Conservation (phyloP, 1,139 yeast genomes). For the Pichia sp. region DNA sequence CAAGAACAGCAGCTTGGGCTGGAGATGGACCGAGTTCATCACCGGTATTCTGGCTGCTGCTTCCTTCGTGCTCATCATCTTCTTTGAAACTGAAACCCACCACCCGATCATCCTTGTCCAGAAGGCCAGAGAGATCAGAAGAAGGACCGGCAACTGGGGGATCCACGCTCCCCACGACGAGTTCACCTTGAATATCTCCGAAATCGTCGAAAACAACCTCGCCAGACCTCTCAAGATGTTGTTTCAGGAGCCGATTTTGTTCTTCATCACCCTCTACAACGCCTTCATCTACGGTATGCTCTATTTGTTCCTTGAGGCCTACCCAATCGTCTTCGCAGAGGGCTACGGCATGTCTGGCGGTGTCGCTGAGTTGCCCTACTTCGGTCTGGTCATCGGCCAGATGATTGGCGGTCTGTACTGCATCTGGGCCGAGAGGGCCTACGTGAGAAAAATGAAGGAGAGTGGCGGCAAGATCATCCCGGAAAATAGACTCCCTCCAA, state of each 20-base stretch:
- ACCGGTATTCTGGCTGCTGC: slow-evolving; percentile 57
- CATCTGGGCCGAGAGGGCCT: slow-evolving; percentile 35
- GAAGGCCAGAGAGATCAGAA: slow-evolving; percentile 62
- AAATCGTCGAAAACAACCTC: slow-evolving; percentile 64
- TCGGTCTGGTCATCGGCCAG: slow-evolving; percentile 60
- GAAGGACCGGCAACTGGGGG: slow-evolving; percentile 68
- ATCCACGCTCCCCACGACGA: slow-evolving; percentile 83
- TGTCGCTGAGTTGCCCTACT: slow-evolving; percentile 59
- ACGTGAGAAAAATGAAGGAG: slow-evolving; percentile 38
- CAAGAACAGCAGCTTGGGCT: slow-evolving; percentile 50
- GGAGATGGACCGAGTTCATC: slow-evolving; percentile 76
- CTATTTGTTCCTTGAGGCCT: slow-evolving; percentile 72
- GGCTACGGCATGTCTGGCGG: slow-evolving; percentile 59
- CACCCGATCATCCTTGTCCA: slow-evolving; percentile 52
- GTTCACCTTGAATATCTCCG: slow-evolving; percentile 39
- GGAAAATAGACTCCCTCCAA: slow-evolving; percentile 72
- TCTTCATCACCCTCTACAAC: slow-evolving; percentile 67
- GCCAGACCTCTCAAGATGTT: slow-evolving; percentile 70
- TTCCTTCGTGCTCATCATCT: slow-evolving; percentile 34
- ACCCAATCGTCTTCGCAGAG: slow-evolving; percentile 65
- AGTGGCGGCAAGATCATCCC: slow-evolving; percentile 66
- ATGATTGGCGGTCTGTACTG: slow-evolving; percentile 50
- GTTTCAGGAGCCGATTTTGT: slow-evolving; percentile 66
- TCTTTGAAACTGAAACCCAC: slow-evolving; percentile 62
- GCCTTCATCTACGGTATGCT: slow-evolving; percentile 83